Evolutionary conservation across 805 yeast species (phyloP), one percentile per base, ranked within the genome.

Genomic region (Starmera pachycereana): DNA sequence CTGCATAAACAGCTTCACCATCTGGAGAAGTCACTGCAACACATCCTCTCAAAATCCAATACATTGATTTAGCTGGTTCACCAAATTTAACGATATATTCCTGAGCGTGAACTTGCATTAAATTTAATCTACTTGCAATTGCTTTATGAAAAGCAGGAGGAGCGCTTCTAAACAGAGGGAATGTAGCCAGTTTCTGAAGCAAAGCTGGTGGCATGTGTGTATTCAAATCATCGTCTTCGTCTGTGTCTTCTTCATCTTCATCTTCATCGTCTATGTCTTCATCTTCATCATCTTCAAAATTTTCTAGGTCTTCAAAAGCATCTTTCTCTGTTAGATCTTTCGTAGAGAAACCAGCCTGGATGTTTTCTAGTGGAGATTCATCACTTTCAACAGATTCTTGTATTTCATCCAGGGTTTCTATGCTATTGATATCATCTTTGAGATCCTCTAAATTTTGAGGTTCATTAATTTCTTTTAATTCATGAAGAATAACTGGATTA

Each of bases 1-100:
- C 87, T 2, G 89, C 88, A 50, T 78, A 79, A 4, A 76, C 68
- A 4, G 83, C 72, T 58, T 82, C 90, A 27, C 87, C 89, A 53
- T 82, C 92, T 1, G 83, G 72, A 12, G 85, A 76, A 0, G 87
- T 75, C 11, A 83, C 86, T n/a, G 77, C 75, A 3, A 82, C 90
- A 0, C 78, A 69, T 3, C 92, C 92, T 50, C 81, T 72, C 12
- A 82, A 57, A 32, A 82, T 78, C 88, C 90, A 81, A 52, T 81
- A 82, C 85, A 83, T 81, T 16, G 89, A 73, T 48, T 71, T 72
- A 2, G 87, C 78, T 1, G 78, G 81, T 47, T 81, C 88, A 2
- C 90, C 89, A 46, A 69, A 74, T 42, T 75, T 76, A 35, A 82
- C 76, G 31, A 82, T 77, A 53, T 74, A 78, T 44, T 78, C 82